Evolutionary conservation across 225 moss, liverwort and hornwort genomes (phyloP), one percentile per base, ranked within the genome.

Genomic region (Marchantia polymorpha): DNA sequence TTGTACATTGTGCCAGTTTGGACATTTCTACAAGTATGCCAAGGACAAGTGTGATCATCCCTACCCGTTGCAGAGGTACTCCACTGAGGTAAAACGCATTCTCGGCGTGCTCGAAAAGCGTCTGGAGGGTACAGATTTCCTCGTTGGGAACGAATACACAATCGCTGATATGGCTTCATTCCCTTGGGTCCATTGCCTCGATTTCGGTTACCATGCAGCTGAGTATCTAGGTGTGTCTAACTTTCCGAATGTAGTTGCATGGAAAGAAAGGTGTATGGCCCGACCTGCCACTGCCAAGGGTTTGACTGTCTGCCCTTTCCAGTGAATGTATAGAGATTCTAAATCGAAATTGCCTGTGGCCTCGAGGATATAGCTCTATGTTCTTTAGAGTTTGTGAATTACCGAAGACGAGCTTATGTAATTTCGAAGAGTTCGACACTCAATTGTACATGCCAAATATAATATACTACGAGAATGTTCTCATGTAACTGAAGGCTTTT

Each of bases 1-100:
- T 12, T 23, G 0, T 64, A 26, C 8, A 30, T 0, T 48, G 1
- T 55, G 63, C 59, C 86, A 90, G 90, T 86, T 90, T 73, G 88
- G 84, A 25, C 88, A 86, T 25, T 90, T 90, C 52, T 90, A 46
- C 47, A 86, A 76, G 85, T 88, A 31, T 54, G 90, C 59, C n/a
- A 90, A 86, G 71, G 88, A 90, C 0, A 85, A 85, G 56, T 86
- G 88, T 77, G 22, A 79, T 30, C 83, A 90, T 63, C 88, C 90
- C 8, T 90, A 90, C 64, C 88, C 88, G 55, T 0, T 83, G 22
- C 79, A 86, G 54, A 85, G 90, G 19, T 88, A 88, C 69, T 23
- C 83, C 10, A 85, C 61, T 14, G 88, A 90, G 78, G 22, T 71
- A 8, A 90, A 88, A 69, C 84, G 90, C 22, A 66, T 90, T 54